Base-by-base conservation (phyloP, 768 basidiomycete genomes). In the Amanita pseudoporphyria region DNA sequence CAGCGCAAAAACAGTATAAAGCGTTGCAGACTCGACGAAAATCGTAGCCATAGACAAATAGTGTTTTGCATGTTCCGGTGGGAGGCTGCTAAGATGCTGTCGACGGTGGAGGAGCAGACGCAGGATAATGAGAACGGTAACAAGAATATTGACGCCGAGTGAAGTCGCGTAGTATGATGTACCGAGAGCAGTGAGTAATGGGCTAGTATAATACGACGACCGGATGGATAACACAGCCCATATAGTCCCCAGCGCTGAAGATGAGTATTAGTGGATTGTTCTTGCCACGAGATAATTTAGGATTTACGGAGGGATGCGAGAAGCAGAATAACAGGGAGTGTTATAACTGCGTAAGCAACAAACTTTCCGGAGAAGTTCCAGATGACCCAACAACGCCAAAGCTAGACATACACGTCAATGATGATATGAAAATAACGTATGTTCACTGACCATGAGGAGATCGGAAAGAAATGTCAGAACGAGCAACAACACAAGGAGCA, bases 11-110 rank as follows among this genome's bases (percentile, higher is more conserved):
- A 64, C 43, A 13, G 65, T 64, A 42, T 67, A 67, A 16, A 70
- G 47, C 1, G 65, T 62, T 6, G 69, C 68, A 9, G 64, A 67
- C 53, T 71, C 65, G 32, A 71, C 51, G 44, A 71, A 53, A 42
- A 71, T 61, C 5, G 63, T 57, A 1, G 54, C 57, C 13, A 67
- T 43, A 12, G 62, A 64, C 22, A 62, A 50, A 43, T 70, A 70
- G 47, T 63, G 57, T 14, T 45, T 55, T 14, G 21, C 59, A 53
- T 21, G 66, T 52, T 19, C 43, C 55, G 22, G 45, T 4, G 63
- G 63, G n/a, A 70, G 59, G n/a, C 45, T 53, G 6, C 58, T 43
- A 18, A 60, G 53, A 19, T 67, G 52, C 12, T 39, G 54, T 19
- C 49, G 56, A 9, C 67, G 61, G 49, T 66, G 59, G 18, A 61